Conservation (phyloP, 1,139 yeast genomes). For the Ogataea hybrid region DNA sequence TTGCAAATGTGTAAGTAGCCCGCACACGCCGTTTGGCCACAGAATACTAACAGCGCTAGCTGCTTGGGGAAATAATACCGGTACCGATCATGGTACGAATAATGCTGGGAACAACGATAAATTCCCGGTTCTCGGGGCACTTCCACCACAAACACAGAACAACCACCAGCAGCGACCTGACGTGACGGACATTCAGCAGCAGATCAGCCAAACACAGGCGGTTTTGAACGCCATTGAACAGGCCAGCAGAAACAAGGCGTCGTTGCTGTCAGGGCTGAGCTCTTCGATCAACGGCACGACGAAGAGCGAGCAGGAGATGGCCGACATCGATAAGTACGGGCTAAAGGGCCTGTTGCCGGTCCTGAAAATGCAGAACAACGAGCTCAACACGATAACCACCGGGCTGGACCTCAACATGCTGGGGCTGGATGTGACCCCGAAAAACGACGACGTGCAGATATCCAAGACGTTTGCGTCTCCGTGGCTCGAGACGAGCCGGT, state of each 20-base stretch:
- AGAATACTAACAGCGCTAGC: conserved; percentile 14
- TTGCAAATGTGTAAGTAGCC: conserved; percentile 7
- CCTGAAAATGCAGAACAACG: conserved; percentile 64
- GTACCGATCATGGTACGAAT: conserved; percentile 14
- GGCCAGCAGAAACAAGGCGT: conserved; percentile 12
- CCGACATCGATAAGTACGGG: conserved; percentile 62
- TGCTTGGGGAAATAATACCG: conserved; percentile 25
- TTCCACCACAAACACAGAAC: conserved; percentile 5
- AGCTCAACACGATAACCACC: conserved; percentile 67
- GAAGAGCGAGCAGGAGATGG: conserved; percentile 2
- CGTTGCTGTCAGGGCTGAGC: conserved; percentile 11
- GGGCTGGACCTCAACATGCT: conserved; percentile 81
- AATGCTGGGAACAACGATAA: conserved; percentile 11
- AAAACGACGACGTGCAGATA: conserved; percentile 43
- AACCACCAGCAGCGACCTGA: conserved; percentile 12
- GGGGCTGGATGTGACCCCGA: conserved; percentile 59
- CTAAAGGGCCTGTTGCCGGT: conserved; percentile 69
- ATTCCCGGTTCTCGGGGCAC: conserved; percentile 22
- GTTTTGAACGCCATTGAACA: conserved; percentile 26
- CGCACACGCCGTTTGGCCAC: background rate
- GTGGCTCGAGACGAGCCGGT: conserved; percentile 89
- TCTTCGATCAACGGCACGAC: conserved; percentile 3
- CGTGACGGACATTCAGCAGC: conserved; percentile 17
- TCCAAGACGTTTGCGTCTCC: conserved; percentile 83
- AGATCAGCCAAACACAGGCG: conserved; percentile 24